Evolutionary conservation across 257 asterid species (phyloP).

Genomic region (Anisodus acutangulus): DNA sequence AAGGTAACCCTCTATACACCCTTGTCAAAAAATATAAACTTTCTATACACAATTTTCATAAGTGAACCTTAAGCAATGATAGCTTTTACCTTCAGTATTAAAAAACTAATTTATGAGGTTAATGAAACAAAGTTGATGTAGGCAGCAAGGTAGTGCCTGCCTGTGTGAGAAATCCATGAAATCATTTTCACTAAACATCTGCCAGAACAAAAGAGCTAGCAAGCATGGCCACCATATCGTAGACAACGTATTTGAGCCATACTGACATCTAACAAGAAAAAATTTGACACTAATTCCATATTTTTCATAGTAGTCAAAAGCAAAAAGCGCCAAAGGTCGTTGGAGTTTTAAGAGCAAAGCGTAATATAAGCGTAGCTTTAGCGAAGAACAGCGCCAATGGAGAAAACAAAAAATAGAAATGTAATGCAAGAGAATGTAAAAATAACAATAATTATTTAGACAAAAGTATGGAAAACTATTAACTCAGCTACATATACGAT

Average conservation of each 20-base stretch:
- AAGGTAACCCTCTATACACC: not conserved
- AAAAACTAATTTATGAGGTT: constrained; percentile 2
- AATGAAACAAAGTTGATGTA: not conserved
- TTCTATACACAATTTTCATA: not conserved
- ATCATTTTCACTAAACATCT: constrained; percentile 1
- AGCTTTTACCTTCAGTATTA: not conserved
- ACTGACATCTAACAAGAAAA: not conserved
- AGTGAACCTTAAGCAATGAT: not conserved
- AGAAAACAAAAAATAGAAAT: not conserved
- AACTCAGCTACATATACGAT: not conserved
- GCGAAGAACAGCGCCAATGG: not conserved
- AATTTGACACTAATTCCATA: not conserved
- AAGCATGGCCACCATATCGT: constrained; percentile 11
- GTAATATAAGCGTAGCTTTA: too few relatives aligned
- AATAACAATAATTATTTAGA: not conserved
- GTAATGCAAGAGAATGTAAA: not conserved
- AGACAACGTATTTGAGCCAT: not conserved
- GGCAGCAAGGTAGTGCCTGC: not conserved
- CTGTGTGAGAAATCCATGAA: not conserved
- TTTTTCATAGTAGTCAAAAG: not conserved
- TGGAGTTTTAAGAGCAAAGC: too few relatives aligned
- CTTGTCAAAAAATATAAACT: not conserved
- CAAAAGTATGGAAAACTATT: not conserved
- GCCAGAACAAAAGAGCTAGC: constrained; percentile 5
- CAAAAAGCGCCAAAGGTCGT: too few relatives aligned